Percentiles rank a stretch among this genome's conserved stretches.
Evolutionary conservation across 371 early-diverging fungal species (phyloP).

Genomic region (Rhizopus sp.): DNA sequence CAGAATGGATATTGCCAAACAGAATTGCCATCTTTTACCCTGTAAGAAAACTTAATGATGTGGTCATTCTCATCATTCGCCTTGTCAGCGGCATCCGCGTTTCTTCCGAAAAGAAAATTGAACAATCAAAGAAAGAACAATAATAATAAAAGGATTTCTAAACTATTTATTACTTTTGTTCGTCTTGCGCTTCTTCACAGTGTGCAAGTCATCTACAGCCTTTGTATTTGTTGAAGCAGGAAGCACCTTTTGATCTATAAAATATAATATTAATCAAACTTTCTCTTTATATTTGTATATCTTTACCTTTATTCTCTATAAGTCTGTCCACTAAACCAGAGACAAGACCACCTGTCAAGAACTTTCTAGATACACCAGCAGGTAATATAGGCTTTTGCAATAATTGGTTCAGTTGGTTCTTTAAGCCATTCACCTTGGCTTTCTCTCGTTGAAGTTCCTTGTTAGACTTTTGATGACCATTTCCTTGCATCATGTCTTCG

Average conservation of each 20-base stretch:
- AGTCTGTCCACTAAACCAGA: slow-evolving; percentile 67
- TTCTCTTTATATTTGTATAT: not conserved
- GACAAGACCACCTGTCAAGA: slow-evolving; percentile 72
- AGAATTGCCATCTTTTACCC: slow-evolving; percentile 43
- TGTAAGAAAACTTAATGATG: slow-evolving; percentile 48
- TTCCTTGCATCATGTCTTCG: slow-evolving; percentile 63
- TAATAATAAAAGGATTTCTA: not conserved
- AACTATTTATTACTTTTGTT: slow-evolving; percentile 2
- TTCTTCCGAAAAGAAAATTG: slow-evolving; percentile 34
- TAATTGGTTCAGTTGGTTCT: slow-evolving; percentile 59
- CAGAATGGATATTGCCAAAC: slow-evolving; percentile 43
- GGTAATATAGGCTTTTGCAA: slow-evolving; percentile 70
- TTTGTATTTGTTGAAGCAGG: slow-evolving; percentile 43
- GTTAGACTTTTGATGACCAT: slow-evolving; percentile 32
- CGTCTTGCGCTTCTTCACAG: slow-evolving; percentile 21
- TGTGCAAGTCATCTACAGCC: slow-evolving; percentile 47
- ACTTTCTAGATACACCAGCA: slow-evolving; percentile 71
- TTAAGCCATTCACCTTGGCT: slow-evolving; percentile 56
- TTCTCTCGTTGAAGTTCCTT: slow-evolving; percentile 28
- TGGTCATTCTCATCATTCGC: slow-evolving; percentile 34
- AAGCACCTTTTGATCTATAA: slow-evolving; percentile 35
- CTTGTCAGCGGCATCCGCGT: slow-evolving; percentile 44
- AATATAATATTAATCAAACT: slow-evolving; percentile 1
- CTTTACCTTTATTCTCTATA: slow-evolving; percentile 42
- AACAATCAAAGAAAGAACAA: slow-evolving; percentile 21